These are phyloP conservation scores for Eucalyptus erythrocorys DNA, from an alignment of 345 rosid genomes.

Conservation along the genomic window DNA sequence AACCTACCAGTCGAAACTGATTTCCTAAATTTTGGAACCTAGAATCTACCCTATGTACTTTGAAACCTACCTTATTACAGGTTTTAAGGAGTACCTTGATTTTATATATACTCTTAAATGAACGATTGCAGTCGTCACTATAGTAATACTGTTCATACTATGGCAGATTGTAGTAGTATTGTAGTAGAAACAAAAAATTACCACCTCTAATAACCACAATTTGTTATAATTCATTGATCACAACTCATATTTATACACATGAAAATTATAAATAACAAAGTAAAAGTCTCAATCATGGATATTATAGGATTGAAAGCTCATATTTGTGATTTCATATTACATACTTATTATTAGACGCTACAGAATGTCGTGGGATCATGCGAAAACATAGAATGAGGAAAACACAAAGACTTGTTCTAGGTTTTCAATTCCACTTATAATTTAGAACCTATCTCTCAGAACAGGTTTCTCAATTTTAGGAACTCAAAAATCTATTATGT, in stretches of 20 bases:
- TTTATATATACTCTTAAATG: no score
- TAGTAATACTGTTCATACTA: fast-evolving
- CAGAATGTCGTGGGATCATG: fast-evolving
- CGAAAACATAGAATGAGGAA: no score
- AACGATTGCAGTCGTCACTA: fast-evolving
- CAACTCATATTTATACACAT: no score
- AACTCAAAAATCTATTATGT: fast-evolving
- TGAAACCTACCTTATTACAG: fast-evolving
- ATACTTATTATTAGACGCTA: no score
- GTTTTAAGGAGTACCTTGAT: fast-evolving
- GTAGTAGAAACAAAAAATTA: no score
- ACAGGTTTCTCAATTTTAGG: fast-evolving
- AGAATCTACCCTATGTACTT: fast-evolving
- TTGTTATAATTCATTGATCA: fast-evolving
- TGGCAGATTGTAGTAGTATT: fast-evolving
- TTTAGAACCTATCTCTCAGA: fast-evolving
- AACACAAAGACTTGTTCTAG: no score
- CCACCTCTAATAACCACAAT: fast-evolving
- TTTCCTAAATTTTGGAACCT: no score
- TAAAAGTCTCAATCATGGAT: no score
- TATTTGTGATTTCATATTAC: no score
- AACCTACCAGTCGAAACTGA: fast-evolving
- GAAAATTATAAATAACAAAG: fast-evolving
- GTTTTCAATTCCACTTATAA: no score
- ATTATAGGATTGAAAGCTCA: fast-evolving